Percentiles rank a stretch among this genome's conserved stretches.
These are phyloP conservation scores for Talaromyces sp. DNA, from an alignment of 2,329 filamentous ascomycete genomes.

Conservation along the genomic window DNA sequence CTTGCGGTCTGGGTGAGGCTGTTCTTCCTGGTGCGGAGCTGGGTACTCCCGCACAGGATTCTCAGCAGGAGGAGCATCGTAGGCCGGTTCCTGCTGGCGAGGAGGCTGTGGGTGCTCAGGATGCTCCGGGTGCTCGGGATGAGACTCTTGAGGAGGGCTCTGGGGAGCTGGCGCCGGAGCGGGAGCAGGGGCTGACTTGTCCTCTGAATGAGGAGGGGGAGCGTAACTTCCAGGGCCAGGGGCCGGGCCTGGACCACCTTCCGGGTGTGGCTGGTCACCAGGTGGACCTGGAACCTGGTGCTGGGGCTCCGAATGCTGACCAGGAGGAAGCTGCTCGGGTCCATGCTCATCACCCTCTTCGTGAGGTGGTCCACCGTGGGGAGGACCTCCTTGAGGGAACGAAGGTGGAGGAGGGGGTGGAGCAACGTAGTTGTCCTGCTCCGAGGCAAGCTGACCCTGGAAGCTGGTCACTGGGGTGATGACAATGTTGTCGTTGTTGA, in stretches of 20 bases:
- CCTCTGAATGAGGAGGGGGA: background rate
- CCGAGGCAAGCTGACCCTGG: background rate
- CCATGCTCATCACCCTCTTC: constrained; percentile 4
- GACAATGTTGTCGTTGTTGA: constrained; percentile 11
- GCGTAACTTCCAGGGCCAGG: background rate
- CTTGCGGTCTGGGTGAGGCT: background rate
- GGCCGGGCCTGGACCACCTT: background rate
- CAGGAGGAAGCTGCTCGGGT: constrained; percentile 3
- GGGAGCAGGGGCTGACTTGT: background rate
- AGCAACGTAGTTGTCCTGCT: background rate
- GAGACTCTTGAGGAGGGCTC: background rate
- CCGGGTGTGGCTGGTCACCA: background rate
- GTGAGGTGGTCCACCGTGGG: background rate
- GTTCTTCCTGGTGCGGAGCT: background rate
- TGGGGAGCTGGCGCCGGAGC: background rate
- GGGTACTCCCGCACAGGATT: background rate
- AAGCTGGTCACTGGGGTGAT: constrained; percentile 2
- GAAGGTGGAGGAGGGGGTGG: background rate
- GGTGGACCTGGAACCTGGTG: background rate
- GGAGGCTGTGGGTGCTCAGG: too few species aligned
- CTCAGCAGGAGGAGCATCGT: background rate
- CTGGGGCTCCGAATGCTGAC: constrained; percentile 2
- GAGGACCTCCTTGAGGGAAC: background rate
- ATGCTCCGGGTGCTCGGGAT: too few species aligned
- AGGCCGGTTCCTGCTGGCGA: background rate